Percentiles rank a stretch among this genome's conserved stretches.
Evolutionary conservation across 257 asterid genomes (phyloP).

Genomic region (Solanum ahanhuiri): DNA sequence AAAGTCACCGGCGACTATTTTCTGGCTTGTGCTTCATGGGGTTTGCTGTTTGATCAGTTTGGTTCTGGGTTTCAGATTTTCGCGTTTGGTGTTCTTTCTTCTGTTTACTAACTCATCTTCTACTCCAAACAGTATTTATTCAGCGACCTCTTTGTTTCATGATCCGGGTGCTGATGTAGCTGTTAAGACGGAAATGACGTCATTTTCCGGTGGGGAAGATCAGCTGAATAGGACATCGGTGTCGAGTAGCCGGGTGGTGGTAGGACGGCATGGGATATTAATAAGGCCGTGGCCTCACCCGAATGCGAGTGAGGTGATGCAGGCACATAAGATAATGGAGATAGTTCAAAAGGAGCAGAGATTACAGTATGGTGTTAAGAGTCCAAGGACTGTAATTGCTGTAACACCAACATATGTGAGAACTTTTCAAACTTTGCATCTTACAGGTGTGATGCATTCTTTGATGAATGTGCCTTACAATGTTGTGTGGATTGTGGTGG

Average conservation of each 20-base stretch:
- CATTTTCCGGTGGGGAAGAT: neutral
- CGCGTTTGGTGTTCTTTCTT: conserved; percentile 76
- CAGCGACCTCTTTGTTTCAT: conserved; percentile 14
- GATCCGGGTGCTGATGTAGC: neutral
- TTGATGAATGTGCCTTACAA: conserved; percentile 82
- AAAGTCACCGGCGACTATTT: conserved; percentile 63
- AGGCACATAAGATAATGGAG: conserved; percentile 79
- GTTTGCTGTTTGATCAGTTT: conserved; percentile 82
- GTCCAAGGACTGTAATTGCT: conserved; percentile 60
- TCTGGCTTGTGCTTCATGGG: conserved; percentile 73
- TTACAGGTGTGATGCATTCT: conserved; percentile 91
- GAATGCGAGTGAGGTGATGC: conserved; percentile 84
- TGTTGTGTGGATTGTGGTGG: conserved; percentile 87
- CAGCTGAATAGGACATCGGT: neutral
- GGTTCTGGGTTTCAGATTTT: conserved; percentile 84
- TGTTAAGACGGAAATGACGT: neutral
- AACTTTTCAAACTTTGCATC: conserved; percentile 90
- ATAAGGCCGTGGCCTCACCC: conserved; percentile 99
- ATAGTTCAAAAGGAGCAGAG: conserved; percentile 90
- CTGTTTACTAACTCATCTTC: conserved; percentile 27
- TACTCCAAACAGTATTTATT: conserved; percentile 22
- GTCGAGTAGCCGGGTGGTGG: conserved; percentile 71
- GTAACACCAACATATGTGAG: conserved; percentile 86
- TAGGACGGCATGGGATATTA: conserved; percentile 91
- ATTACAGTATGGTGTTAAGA: conserved; percentile 71